These are phyloP conservation scores for Acanthamoeba royreba DNA, from an alignment of 208 protist genomes.

Conservation along the genomic window DNA sequence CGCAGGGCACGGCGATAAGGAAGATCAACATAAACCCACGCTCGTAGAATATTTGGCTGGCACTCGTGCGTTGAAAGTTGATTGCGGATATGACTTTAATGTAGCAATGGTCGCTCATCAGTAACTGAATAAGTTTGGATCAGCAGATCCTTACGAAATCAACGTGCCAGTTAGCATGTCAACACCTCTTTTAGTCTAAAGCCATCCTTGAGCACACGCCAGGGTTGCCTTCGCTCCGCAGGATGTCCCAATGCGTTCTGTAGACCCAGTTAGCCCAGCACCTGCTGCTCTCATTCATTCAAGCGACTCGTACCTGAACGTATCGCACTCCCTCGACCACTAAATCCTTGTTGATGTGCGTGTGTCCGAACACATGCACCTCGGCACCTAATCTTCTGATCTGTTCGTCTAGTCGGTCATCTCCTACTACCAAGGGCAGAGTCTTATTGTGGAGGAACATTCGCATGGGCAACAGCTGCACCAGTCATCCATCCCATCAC, in stretches of 20 bases:
- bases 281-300: not conserved
- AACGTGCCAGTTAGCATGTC: too few relatives aligned
- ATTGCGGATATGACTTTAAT: not conserved
- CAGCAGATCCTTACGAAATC: too few relatives aligned
- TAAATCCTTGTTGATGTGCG: constrained; percentile 25
- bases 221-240: not conserved
- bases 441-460: constrained; percentile 1
- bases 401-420: not conserved
- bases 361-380: constrained; percentile 44
- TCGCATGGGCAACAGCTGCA: not conserved
- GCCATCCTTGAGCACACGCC: not conserved
- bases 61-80: not conserved
- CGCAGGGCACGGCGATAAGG: not conserved
- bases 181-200: not conserved
- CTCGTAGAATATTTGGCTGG: not conserved
- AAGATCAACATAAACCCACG: not conserved
- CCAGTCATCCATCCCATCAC: not conserved
- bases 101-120: not conserved
- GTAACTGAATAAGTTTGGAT: too few relatives aligned
- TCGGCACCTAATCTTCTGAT: not conserved
- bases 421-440: not conserved
- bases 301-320: not conserved
- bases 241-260: constrained; percentile 39
- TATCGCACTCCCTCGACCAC: constrained; percentile 32
- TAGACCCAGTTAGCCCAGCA: too few relatives aligned